A percentile compares a stretch with the other conserved stretches of the same genome.
Evolutionary conservation across 2,329 filamentous ascomycete genomes (phyloP).

Genomic region (Diaporthe sp.): DNA sequence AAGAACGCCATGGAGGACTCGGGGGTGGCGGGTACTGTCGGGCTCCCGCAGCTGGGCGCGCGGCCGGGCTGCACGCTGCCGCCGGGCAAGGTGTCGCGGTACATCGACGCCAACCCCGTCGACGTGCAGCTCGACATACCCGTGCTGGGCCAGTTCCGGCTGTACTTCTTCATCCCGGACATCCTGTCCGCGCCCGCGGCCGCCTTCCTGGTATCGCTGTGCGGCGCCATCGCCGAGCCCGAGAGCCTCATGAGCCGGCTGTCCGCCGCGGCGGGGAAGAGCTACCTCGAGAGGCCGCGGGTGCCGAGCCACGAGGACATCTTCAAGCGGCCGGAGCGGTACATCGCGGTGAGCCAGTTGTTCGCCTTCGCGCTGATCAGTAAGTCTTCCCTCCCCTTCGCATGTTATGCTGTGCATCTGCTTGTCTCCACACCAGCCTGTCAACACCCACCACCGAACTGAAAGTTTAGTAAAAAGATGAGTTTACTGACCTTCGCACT

Average conservation of each 20-base stretch:
- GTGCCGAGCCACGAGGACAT: slow-evolving; percentile 72
- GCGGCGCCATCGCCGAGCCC: slow-evolving; percentile 64
- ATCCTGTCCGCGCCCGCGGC: slow-evolving; percentile 37
- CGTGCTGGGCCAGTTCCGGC: slow-evolving; percentile 65
- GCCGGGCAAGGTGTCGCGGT: slow-evolving; percentile 64
- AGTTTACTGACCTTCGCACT: no score
- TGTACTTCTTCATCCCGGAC: slow-evolving; percentile 60
- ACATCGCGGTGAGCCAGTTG: slow-evolving; percentile 76
- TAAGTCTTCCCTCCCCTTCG: slow-evolving; percentile 52
- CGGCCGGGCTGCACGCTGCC: slow-evolving; percentile 54
- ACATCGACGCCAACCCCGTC: slow-evolving; percentile 67
- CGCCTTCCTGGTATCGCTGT: slow-evolving; percentile 49
- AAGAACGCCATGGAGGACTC: background rate
- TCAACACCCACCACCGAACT: no score
- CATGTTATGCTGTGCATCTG: no score
- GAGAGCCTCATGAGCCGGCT: slow-evolving; percentile 71
- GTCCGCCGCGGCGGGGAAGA: slow-evolving; percentile 70
- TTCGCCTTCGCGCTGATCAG: slow-evolving; percentile 80
- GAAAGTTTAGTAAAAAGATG: no score
- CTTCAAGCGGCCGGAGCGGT: slow-evolving; percentile 77
- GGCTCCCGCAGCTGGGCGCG: slow-evolving; percentile 36
- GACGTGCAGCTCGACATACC: slow-evolving; percentile 69
- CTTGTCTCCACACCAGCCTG: no score
- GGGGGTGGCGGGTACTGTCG: slow-evolving; percentile 36
- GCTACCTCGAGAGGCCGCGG: slow-evolving; percentile 72